These are phyloP conservation scores for Herpotrichia juniperi DNA, from an alignment of 2,329 filamentous ascomycete genomes.

Conservation along the genomic window DNA sequence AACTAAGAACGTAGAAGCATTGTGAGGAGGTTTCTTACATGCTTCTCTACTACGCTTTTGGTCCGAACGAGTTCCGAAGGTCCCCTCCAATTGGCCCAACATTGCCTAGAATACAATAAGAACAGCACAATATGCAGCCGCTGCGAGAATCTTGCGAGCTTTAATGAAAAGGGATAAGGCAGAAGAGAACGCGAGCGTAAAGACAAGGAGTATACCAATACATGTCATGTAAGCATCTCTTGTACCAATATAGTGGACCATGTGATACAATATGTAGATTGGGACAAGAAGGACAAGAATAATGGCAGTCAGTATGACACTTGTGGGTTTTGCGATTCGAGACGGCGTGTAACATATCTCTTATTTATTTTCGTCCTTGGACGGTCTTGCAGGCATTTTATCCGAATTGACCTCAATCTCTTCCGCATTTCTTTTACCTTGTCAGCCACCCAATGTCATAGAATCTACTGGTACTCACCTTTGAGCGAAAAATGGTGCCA, in stretches of 20 bases:
- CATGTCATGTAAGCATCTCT: constrained; percentile 21
- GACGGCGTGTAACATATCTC: constrained; percentile 25
- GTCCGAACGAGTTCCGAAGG: background rate
- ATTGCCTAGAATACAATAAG: constrained; percentile 5
- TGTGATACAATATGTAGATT: constrained; percentile 30
- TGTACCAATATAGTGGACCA: constrained; percentile 18
- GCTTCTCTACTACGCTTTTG: background rate
- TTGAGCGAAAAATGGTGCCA: constrained; percentile 7
- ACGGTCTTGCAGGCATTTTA: constrained; percentile 1
- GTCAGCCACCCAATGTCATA: background rate
- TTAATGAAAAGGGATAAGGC: constrained; percentile 3
- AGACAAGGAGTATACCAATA: constrained; percentile 22
- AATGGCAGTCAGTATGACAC: constrained; percentile 27
- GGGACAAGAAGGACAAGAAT: constrained; percentile 32
- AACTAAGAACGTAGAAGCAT: too few relatives aligned
- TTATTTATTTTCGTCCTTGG: constrained; percentile 2
- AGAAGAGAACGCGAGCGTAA: constrained; percentile 6
- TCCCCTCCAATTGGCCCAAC: background rate
- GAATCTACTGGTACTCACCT: background rate
- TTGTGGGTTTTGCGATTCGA: constrained; percentile 26
- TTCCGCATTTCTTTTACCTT: constrained; percentile 5
- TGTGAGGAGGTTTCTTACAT: too few relatives aligned
- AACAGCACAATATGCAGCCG: constrained; percentile 7
- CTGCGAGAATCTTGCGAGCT: constrained; percentile 4
- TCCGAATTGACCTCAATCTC: constrained; percentile 3